A percentile compares a stretch with the other conserved stretches of the same genome.
phyloP scores from a whole-genome alignment of 495 filamentous ascomycete species.

The Aspergillus indologenus region DNA sequence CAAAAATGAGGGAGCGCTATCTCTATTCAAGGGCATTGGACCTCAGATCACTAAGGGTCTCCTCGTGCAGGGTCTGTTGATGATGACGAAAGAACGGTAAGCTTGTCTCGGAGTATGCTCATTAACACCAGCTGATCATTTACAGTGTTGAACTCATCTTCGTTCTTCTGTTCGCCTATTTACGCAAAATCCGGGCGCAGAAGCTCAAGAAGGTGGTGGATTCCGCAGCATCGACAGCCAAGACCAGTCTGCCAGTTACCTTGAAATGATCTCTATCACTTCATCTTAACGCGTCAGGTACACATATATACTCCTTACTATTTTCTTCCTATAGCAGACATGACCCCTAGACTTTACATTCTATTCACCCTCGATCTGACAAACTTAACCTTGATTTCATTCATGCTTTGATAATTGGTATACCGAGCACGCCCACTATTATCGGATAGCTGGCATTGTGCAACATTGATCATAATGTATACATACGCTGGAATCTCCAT shows the following conservation, averaged over 20 bases:
- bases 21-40: conserved; percentile 94
- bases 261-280: conserved; percentile 35
- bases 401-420: too few species aligned
- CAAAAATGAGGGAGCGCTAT: conserved; percentile 75
- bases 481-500: background rate
- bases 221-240: conserved; percentile 34
- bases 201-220: conserved; percentile 68
- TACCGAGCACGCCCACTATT: background rate
- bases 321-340: conserved; percentile 9
- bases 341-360: background rate
- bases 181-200: conserved; percentile 66
- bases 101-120: conserved; percentile 21
- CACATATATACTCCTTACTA: conserved; percentile 12
- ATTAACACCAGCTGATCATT: conserved; percentile 24
- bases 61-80: conserved; percentile 89
- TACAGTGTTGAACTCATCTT: conserved; percentile 85
- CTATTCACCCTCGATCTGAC: too few species aligned
- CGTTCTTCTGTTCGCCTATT: conserved; percentile 77
- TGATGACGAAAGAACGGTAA: conserved; percentile 99
- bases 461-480: background rate
- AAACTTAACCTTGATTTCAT: too few species aligned
- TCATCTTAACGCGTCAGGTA: conserved; percentile 3
- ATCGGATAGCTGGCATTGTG: background rate
- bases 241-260: conserved; percentile 43
- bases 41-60: conserved; percentile 93